Base-by-base conservation (phyloP, 177 flowering plant species). In the Vitis hybrid region DNA sequence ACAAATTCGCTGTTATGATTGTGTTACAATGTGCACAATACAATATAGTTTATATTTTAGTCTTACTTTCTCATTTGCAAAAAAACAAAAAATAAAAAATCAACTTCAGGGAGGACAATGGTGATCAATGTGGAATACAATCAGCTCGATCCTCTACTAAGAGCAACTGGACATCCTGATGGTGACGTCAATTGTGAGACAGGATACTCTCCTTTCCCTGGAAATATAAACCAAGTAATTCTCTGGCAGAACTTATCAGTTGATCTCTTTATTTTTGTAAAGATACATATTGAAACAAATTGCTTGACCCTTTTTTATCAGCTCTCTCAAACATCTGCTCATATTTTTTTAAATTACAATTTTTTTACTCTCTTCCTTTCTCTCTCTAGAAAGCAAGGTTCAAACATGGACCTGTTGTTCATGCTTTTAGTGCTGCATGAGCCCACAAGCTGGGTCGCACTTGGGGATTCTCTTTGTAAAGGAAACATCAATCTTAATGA, bases 61-160 rank as follows among this genome's bases (percentile, higher is more conserved):
- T 20, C 7, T 60, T 33, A 33, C 29, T 52, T 63, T 10, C 62
- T 67, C 19, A 62, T 26, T 52, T 65, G 45, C 39, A 59, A 67
- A 71, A 22, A 45, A 51, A 16, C 52, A 62, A 31, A 10, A 66
- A 45, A 18, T 0, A 5, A 16, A 8, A 31, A 58, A 67, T 45
- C 57, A 22, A 55, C 49, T 76, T 70, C 80, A 95, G 99, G 99
- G 72, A 86, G 99, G 82, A 72, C 92, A 22, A 92, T 96, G 99
- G 98, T 93, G 74, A 93, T 96, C 74, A 96, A 96, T 79, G 99
- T 96, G 77, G 98, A 96, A 76, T 96, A 96, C 86, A 96, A 96
- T 86, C 99, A 96, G 75, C 94, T 96, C 69, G 99, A 96, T 81
- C 99, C 99, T 57, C 79, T 96, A 56, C 94, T 93, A 72, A 77